These are phyloP conservation scores for Fusarium stilboides DNA, from an alignment of 2,329 filamentous ascomycete species.

Conservation along the genomic window DNA sequence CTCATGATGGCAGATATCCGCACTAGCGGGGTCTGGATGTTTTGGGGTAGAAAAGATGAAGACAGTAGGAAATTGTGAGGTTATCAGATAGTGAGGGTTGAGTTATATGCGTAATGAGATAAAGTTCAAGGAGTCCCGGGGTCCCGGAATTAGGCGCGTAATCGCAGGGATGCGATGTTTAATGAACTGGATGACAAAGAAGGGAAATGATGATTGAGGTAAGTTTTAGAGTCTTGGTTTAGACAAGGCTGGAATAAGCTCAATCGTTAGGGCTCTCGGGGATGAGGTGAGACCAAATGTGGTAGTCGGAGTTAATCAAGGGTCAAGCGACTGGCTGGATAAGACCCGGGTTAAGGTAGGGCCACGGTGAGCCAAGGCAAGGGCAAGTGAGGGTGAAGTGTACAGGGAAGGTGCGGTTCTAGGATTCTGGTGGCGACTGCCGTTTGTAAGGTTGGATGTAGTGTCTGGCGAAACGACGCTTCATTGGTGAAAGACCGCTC, in stretches of 20 bases:
- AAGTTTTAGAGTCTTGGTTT: slow-evolving; percentile 25
- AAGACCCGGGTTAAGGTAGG: slow-evolving; percentile 14
- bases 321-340: slow-evolving; percentile 12
- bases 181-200: slow-evolving; percentile 15
- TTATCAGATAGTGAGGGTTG: slow-evolving; percentile 6
- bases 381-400: slow-evolving; percentile 12
- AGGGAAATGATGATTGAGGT: slow-evolving; percentile 6
- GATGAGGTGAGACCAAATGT: slow-evolving; percentile 20
- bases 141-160: slow-evolving; percentile 8
- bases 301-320: slow-evolving; percentile 27
- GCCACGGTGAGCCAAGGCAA: slow-evolving; percentile 15
- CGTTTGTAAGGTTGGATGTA: slow-evolving; percentile 19
- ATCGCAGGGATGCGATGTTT: slow-evolving; percentile 10
- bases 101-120: slow-evolving; percentile 14
- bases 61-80: slow-evolving; percentile 13
- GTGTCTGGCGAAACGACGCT: slow-evolving; percentile 20
- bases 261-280: slow-evolving; percentile 20
- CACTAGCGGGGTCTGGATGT: slow-evolving; percentile 39
- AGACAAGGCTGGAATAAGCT: slow-evolving; percentile 49
- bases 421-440: slow-evolving; percentile 34
- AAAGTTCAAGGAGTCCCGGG: slow-evolving; percentile 5
- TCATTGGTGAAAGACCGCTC: slow-evolving; percentile 33
- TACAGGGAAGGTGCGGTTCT: slow-evolving; percentile 14
- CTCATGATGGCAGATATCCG: slow-evolving; percentile 57
- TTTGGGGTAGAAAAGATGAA: slow-evolving; percentile 10